Evolutionary conservation across 805 yeast genomes (phyloP), one percentile per base, ranked within the genome.

Genomic region (Candida saitoana): DNA sequence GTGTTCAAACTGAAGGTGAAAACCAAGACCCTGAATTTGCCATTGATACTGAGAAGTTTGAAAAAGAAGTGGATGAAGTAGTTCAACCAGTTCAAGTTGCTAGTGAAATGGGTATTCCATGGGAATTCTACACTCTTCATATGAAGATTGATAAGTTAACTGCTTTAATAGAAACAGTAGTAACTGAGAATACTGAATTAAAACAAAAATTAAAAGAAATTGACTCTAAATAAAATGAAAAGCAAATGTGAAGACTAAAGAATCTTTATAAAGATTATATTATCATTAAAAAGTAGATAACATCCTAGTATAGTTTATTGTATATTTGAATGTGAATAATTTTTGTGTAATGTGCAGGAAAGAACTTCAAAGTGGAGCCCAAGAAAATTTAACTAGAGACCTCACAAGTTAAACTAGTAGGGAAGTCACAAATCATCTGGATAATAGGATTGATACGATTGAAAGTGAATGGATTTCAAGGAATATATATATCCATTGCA

Each of bases 1-100:
- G 69, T 40, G 60, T 63, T 7, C 93, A 85, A 55, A 64, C 71
- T 24, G 67, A 71, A 20, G 90, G 89, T 1, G 93, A 86, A 55
- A 56, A 58, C 5, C 74, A 69, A 31, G 96, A 87, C 57, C 87
- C 88, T 0, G 78, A 78, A 44, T 85, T 86, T 55, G 57, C 70
- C n/a, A 74, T 76, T 6, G 68, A 74, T 31, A 67, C 71, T 33
- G 50, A 54, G 4, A 53, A 62, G 15, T 87, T 89, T 80, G 68
- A 65, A 17, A 49, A 55, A 11, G 71, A 71, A 19, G 75, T 86
- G 18, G 70, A 71, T 8, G 49, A 57, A 4, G 69, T 71, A 4
- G 76, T 73, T 5, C 87, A 86, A 39, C 86, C 86, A 2, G 79
- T 82, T 4, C 69, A 67, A 18, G 63, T 69, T 40, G 87, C 86